Evolutionary conservation across 768 basidiomycete species (phyloP), one percentile per base, ranked within the genome.

Genomic region (Rhizopogon roseolus): DNA sequence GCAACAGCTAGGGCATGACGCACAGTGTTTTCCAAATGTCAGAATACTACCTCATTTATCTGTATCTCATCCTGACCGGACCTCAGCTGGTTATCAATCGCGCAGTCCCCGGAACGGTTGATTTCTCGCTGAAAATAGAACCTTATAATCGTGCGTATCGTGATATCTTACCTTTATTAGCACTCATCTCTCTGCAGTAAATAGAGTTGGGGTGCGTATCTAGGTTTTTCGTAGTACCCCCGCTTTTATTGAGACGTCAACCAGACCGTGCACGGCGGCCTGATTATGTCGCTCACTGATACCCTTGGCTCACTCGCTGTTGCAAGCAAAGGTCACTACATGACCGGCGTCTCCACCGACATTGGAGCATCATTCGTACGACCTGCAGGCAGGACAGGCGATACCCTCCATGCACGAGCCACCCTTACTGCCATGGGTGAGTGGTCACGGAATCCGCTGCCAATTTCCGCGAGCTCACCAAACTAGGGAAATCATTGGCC

Each of bases 331-430:
- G 91, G 91, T 3, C 85, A 90, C 8, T 93, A 73, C 62, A 90
- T 91, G 90, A 93, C 91, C 0, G 90, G 91, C 14, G 90, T 93
- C 9, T 90, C 88, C 2, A 90, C 89, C 3, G 90, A 93, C 64
- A 82, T 93, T 57, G 84, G 72, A 22, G 80, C 90, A 0, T 87
- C 87, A 1, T 93, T 92, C 57, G 81, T 92, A 54, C 82, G 83
- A 34, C 88, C 88, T 17, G 86, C 80, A 5, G 91, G 91, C n/a
- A 77, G 73, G 52, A 71, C 74, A 0, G 91, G 90, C 10, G 88
- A 92, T 56, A 69, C 77, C 11, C 65, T 93, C 13, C 76, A 79
- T 52, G 81, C 81, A 3, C 87, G 77, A 59, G 88, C 85, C 0
- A 74, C 76, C 1, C 64, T 92, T 32, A 87, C 82, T 45, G 82